phyloP scores from a whole-genome alignment of 441 rosid genomes.

The Populus hybrid region DNA sequence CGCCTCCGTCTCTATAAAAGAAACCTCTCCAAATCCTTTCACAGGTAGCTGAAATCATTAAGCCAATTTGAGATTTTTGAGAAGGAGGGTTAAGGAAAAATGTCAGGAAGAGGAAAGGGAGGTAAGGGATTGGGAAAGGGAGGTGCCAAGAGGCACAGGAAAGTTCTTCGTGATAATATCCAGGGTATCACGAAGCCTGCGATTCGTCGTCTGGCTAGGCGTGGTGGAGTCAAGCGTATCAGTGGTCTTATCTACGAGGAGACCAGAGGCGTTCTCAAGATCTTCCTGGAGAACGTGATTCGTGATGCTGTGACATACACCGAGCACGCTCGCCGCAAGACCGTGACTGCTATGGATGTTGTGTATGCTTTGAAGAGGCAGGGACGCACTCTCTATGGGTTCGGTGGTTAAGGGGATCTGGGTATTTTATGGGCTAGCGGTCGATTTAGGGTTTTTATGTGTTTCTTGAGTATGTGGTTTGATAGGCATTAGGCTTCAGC shows the following conservation, averaged over 20 bases:
- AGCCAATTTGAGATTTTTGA: background rate
- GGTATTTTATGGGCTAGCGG: background rate
- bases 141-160: conserved; percentile 11
- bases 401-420: conserved; percentile 7
- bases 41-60: background rate
- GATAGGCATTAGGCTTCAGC: background rate
- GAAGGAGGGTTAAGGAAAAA: background rate
- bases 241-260: conserved; percentile 15
- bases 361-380: conserved; percentile 12
- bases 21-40: background rate
- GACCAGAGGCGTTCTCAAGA: conserved; percentile 9
- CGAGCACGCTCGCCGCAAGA: background rate
- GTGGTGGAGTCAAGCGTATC: conserved; percentile 13
- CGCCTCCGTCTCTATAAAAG: background rate
- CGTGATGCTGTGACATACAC: conserved; percentile 13
- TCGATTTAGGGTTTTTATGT: background rate
- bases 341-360: conserved; percentile 11
- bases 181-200: conserved; percentile 13
- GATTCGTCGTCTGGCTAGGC: conserved; percentile 10
- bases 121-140: conserved; percentile 13
- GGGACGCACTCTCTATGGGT: conserved; percentile 2
- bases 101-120: conserved; percentile 13
- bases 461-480: background rate
- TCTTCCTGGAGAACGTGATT: conserved; percentile 11
- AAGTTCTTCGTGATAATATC: conserved; percentile 11